Conservation (phyloP, 2,329 filamentous ascomycete species). For the Saccharata proteae region DNA sequence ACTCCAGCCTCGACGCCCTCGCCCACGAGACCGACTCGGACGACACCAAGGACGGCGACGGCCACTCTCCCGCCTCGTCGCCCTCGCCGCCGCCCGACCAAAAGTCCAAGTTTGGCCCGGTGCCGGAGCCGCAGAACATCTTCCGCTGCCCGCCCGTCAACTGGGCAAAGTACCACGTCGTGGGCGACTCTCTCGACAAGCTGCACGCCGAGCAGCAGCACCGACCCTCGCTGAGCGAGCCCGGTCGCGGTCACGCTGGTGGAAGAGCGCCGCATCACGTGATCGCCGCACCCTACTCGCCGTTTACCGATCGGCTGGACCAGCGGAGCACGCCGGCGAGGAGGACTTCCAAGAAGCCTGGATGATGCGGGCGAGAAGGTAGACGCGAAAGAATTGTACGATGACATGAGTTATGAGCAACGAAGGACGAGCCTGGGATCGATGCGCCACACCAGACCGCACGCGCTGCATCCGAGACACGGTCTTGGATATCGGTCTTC, state of each 20-base stretch:
- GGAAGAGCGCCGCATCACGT: slow-evolving; percentile 35
- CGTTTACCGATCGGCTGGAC: slow-evolving; percentile 40
- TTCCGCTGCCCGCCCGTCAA: slow-evolving; percentile 83
- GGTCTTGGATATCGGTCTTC: no score
- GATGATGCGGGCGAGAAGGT: slow-evolving; percentile 9
- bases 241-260: slow-evolving; percentile 8
- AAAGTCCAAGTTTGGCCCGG: slow-evolving; percentile 41
- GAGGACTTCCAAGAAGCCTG: slow-evolving; percentile 22
- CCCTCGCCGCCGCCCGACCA: slow-evolving; percentile 6
- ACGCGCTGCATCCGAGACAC: neutral
- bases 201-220: slow-evolving; percentile 69
- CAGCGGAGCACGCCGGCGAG: slow-evolving; percentile 12
- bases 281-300: slow-evolving; percentile 48
- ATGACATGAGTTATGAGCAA: slow-evolving; percentile 2
- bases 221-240: slow-evolving; percentile 37
- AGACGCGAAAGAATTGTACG: neutral
- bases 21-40: slow-evolving; percentile 20
- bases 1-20: slow-evolving; percentile 22
- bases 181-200: slow-evolving; percentile 71
- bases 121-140: slow-evolving; percentile 70
- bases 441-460: no score
- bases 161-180: slow-evolving; percentile 89
- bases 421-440: neutral
- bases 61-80: slow-evolving; percentile 4
- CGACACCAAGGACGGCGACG: slow-evolving; percentile 12